Evolutionary conservation across 495 filamentous ascomycete species (phyloP).

Genomic region (Hypomontagnella submonticulosa): DNA sequence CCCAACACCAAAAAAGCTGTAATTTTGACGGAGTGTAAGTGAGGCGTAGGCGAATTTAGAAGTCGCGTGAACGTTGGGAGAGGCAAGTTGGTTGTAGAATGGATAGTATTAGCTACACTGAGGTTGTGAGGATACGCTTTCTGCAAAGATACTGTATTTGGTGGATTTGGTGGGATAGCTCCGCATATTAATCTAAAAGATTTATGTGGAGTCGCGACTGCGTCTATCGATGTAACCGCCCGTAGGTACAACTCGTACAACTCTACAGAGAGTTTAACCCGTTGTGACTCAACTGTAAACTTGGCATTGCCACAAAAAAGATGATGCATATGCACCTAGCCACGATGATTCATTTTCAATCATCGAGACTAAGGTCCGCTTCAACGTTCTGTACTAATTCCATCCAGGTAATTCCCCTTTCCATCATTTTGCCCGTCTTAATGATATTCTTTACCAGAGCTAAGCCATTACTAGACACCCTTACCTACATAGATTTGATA

Average conservation of each 20-base stretch:
- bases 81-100: too few relatives aligned
- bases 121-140: too few relatives aligned
- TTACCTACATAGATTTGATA: too few relatives aligned
- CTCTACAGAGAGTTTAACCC: not conserved
- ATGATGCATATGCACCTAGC: not conserved
- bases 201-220: constrained; percentile 13
- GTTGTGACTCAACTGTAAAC: constrained; percentile 32
- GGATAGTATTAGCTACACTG: too few relatives aligned
- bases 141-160: too few relatives aligned
- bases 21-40: constrained; percentile 24
- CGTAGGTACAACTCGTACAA: too few relatives aligned
- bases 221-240: too few relatives aligned
- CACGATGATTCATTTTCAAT: constrained; percentile 45
- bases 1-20: constrained; percentile 16
- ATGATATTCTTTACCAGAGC: too few relatives aligned
- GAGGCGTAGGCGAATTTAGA: not conserved
- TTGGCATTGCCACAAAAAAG: constrained; percentile 40
- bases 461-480: too few relatives aligned
- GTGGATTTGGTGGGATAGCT: constrained; percentile 18
- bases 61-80: not conserved
- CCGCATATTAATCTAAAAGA: constrained; percentile 31
- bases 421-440: too few relatives aligned
- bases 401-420: too few relatives aligned
- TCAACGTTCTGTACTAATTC: not conserved
- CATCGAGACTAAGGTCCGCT: constrained; percentile 8